Evolutionary conservation across 2,329 filamentous ascomycete genomes (phyloP).

Genomic region (Trichoderma guizhouense): DNA sequence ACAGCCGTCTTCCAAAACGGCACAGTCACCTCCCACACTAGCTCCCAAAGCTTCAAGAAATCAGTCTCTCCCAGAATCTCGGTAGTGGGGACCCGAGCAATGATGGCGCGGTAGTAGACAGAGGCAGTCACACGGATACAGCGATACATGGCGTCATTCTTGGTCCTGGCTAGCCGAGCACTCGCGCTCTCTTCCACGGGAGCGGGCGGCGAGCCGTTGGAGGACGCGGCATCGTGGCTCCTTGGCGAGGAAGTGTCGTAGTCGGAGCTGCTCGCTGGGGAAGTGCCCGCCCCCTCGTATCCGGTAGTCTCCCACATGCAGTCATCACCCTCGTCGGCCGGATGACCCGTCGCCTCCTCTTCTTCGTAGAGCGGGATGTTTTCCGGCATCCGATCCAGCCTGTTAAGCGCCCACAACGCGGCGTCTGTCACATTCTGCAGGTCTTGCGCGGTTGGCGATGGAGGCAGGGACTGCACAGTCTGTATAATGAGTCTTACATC

Average conservation of each 20-base stretch:
- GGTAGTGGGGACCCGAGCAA: slow-evolving; percentile 41
- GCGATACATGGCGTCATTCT: slow-evolving; percentile 43
- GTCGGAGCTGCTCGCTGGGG: slow-evolving; percentile 1
- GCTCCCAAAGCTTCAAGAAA: slow-evolving; percentile 44
- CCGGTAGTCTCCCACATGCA: slow-evolving; percentile 11
- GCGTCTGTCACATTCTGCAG: slow-evolving; percentile 38
- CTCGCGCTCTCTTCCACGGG: slow-evolving; percentile 12
- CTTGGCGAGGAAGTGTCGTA: slow-evolving; percentile 10
- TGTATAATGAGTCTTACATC: slow-evolving; percentile 48
- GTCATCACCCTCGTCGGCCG: slow-evolving; percentile 3
- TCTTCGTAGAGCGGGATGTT: slow-evolving; percentile 10
- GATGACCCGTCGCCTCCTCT: not conserved
- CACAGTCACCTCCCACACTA: slow-evolving; percentile 46
- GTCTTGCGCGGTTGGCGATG: slow-evolving; percentile 33
- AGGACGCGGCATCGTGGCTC: not conserved
- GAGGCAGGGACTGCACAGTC: slow-evolving; percentile 40
- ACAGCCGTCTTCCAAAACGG: slow-evolving; percentile 45
- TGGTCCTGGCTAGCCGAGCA: slow-evolving; percentile 7
- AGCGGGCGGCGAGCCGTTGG: not conserved
- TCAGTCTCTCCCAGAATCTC: slow-evolving; percentile 38
- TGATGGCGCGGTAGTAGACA: slow-evolving; percentile 47
- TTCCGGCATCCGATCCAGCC: slow-evolving; percentile 34
- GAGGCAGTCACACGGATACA: slow-evolving; percentile 45
- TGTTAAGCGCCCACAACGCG: slow-evolving; percentile 39
- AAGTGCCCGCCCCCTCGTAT: slow-evolving; percentile 8